Percentiles rank a stretch among this genome's conserved stretches.
Evolutionary conservation across 2,329 filamentous ascomycete species (phyloP).

Genomic region (Aspergillus flavus): DNA sequence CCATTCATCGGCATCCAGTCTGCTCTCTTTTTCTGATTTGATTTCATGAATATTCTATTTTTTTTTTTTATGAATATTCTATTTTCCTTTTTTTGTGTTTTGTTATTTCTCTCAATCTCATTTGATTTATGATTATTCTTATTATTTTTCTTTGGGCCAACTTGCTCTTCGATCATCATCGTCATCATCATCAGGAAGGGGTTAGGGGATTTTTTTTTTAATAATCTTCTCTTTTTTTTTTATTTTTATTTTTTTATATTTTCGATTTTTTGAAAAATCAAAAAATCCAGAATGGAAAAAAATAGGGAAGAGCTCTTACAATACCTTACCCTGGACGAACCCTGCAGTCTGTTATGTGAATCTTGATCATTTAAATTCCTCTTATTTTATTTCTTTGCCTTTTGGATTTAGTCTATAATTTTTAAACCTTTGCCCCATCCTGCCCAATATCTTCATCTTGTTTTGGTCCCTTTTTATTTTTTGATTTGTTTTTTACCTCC

Average conservation of each 20-base stretch:
- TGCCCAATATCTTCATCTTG: slow-evolving; percentile 6
- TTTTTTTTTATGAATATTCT: neutral
- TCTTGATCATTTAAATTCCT: slow-evolving; percentile 5
- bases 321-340: slow-evolving; percentile 10
- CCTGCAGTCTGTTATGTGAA: slow-evolving; percentile 12
- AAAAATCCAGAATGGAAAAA: neutral
- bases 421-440: slow-evolving; percentile 8
- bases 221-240: slow-evolving; percentile 7
- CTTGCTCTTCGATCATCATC: slow-evolving; percentile 4
- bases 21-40: neutral
- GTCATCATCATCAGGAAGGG: slow-evolving; percentile 8
- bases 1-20: slow-evolving; percentile 13
- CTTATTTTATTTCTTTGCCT: slow-evolving; percentile 7
- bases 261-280: neutral
- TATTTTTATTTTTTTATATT: neutral
- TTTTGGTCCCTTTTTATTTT: slow-evolving; percentile 9
- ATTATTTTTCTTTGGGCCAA: slow-evolving; percentile 2
- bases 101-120: neutral
- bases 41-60: neutral
- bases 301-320: slow-evolving; percentile 5
- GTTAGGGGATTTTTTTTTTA: slow-evolving; percentile 5
- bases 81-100: neutral
- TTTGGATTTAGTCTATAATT: slow-evolving; percentile 11
- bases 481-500: neutral
- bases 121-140: neutral